Base-by-base conservation (phyloP, 108 stramenopile species). In the Conticribra weissflogii region DNA sequence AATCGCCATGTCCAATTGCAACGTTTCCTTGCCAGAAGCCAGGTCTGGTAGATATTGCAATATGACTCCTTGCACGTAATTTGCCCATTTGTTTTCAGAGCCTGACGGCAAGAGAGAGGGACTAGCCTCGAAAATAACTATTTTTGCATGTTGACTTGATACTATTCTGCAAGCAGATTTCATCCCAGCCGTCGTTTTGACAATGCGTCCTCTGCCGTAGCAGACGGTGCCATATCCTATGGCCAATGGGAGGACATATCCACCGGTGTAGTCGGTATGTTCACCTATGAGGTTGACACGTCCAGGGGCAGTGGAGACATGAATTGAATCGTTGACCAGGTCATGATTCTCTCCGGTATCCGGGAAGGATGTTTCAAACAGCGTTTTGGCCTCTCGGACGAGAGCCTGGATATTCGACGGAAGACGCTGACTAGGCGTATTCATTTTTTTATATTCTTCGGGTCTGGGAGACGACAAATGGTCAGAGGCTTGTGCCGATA, bases 261-360 rank as follows among this genome's bases (percentile, higher is more conserved):
- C 98, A 47, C 91, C 95, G 15, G 95, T 96, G 80, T 98, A 98
- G 66, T 98, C 98, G 7, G 94, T 95, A 78, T 98, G 98, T 81
- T 98, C 98, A 8, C 98, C 98, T 63, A 94, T 94, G 56, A 94
- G 77, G 72, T 94, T 94, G 66, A 94, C 93, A 7, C 93, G 82
- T 33, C 93, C 93, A 14, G 93, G 93, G 12, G 93, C 90, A 7
- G 84, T 74, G 19, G 85, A 50, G 12, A 68, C 52, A 30, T 56
- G 48, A 7, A 47, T 21, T 8, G 66, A 52, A 0, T 52, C 24
- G 51, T 41, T 23, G 33, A 7, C 28, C 5, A 17, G 8, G 0
- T 17, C 64, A 47, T 60, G 62, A 18, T 21, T 8, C 16, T 32
- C 56, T 17, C 17, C 68, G 29, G 60, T 52, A 8, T 4, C 22